Evolutionary conservation across 305 asterid species (phyloP), one percentile per base, ranked within the genome.

Genomic region (Fraxinus xanthoxyloides): DNA sequence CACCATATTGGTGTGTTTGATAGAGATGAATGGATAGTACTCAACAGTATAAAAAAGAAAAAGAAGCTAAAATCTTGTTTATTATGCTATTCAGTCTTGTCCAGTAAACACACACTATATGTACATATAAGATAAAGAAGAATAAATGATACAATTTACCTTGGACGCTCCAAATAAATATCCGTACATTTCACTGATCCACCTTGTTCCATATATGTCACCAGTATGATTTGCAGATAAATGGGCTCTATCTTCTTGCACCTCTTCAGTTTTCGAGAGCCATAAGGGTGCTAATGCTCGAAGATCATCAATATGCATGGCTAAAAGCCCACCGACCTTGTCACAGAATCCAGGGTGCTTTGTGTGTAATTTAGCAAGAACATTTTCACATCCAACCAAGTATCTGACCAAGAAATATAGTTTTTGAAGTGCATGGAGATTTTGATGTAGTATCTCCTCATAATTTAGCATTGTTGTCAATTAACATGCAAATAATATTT

Each of bases 161-260:
- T 96, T 97, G 4, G 98, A 97, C 63, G 98, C 99, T 5, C 99
- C 98, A 85, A 93, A 96, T 38, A 98, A 96, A 89, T 96, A 96
- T 40, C 98, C 99, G 84, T 93, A 94, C 97, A 96, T 96, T 86
- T 94, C 99, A 87, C 98, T 94, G 82, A 96, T 96, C 99, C 99
- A 94, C 54, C 98, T 97, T 1, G 90, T 81, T 26, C 86, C 91
- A 77, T 91, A 93, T 80, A 96, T 96, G 81, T 94, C 99, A 79
- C 99, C 98, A 34, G 98, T 94, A 87, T 91, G 91, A 80, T 96
- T 93, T 83, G 97, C 92, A 38, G 89, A 89, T 98, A 97, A 96
- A 59, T 94, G 99, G 79, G 87, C 95, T 89, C 21, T 94, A 80
- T 96, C 99, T n/a, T 75, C 96, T 73, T 97, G 85, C 75, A 93